Percentiles rank a stretch among this genome's conserved stretches.
phyloP scores from a whole-genome alignment of 495 filamentous ascomycete genomes.

The Chaetomium fimeti region DNA sequence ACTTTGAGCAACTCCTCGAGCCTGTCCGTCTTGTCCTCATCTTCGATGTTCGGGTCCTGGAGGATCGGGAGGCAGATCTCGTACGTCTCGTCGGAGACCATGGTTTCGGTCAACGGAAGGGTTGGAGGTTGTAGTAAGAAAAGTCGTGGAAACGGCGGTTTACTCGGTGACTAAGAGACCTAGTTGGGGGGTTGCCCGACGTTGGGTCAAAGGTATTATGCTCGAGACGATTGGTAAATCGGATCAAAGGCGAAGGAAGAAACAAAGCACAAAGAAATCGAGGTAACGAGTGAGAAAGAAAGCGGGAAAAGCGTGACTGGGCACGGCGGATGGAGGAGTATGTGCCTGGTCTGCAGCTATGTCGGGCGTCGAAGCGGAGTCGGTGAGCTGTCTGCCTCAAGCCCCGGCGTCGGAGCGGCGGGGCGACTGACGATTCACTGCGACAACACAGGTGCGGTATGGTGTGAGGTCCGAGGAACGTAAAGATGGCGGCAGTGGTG shows the following conservation, averaged over 20 bases:
- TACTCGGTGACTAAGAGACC: conserved; percentile 6
- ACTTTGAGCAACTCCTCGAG: conserved; percentile 80
- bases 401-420: background rate
- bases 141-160: conserved; percentile 9
- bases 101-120: conserved; percentile 40
- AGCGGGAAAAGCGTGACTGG: conserved; percentile 12
- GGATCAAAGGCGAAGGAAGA: background rate
- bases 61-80: conserved; percentile 87
- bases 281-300: conserved; percentile 6
- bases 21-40: conserved; percentile 94
- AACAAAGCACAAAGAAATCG: background rate
- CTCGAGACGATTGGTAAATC: background rate
- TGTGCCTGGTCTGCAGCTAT: conserved; percentile 8
- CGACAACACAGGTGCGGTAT: background rate
- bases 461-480: conserved; percentile 18
- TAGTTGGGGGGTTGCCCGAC: background rate
- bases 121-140: conserved; percentile 1
- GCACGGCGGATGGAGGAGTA: background rate
- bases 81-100: conserved; percentile 91
- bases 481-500: conserved; percentile 21
- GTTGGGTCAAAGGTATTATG: conserved; percentile 3
- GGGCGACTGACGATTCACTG: conserved; percentile 14
- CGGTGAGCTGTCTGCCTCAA: conserved; percentile 14
- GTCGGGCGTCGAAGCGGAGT: conserved; percentile 14
- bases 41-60: conserved; percentile 75